phyloP scores from a whole-genome alignment of 257 asterid genomes.

The Lantana camara region DNA sequence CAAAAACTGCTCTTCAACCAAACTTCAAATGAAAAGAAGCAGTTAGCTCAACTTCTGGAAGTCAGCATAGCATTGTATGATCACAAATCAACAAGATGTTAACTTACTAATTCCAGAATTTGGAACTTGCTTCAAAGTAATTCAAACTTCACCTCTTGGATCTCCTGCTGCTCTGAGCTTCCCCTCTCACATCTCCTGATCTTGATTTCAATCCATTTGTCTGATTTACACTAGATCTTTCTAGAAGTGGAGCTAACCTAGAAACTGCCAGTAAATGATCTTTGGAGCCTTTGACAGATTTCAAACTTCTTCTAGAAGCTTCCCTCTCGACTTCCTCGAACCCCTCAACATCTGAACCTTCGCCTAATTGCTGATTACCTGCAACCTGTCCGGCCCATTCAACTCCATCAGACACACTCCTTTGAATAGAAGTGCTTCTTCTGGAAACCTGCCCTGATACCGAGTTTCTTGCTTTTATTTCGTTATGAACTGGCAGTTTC shows the following conservation, averaged over 20 bases:
- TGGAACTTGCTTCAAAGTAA: too few relatives aligned
- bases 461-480: slow-evolving; percentile 50
- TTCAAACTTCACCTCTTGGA: slow-evolving; percentile 59
- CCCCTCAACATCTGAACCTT: slow-evolving; percentile 40
- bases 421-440: slow-evolving; percentile 49
- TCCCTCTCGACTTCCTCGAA: slow-evolving; percentile 49
- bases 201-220: slow-evolving; percentile 55
- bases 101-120: slow-evolving; percentile 29
- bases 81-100: slow-evolving; percentile 56
- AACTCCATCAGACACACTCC: slow-evolving; percentile 70
- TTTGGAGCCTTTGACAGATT: slow-evolving; percentile 55
- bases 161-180: slow-evolving; percentile 53
- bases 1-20: slow-evolving; percentile 7
- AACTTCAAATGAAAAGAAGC: neutral
- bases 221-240: slow-evolving; percentile 35
- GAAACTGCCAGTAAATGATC: slow-evolving; percentile 49
- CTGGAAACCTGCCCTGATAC: slow-evolving; percentile 45
- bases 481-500: slow-evolving; percentile 34
- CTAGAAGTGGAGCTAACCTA: slow-evolving; percentile 33
- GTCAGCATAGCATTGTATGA: neutral
- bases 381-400: slow-evolving; percentile 50
- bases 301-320: slow-evolving; percentile 56
- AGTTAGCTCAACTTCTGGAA: slow-evolving; percentile 3
- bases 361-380: slow-evolving; percentile 14
- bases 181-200: slow-evolving; percentile 48